These are phyloP conservation scores for Chalara sp. DNA, from an alignment of 2,329 filamentous ascomycete species.

Conservation along the genomic window DNA sequence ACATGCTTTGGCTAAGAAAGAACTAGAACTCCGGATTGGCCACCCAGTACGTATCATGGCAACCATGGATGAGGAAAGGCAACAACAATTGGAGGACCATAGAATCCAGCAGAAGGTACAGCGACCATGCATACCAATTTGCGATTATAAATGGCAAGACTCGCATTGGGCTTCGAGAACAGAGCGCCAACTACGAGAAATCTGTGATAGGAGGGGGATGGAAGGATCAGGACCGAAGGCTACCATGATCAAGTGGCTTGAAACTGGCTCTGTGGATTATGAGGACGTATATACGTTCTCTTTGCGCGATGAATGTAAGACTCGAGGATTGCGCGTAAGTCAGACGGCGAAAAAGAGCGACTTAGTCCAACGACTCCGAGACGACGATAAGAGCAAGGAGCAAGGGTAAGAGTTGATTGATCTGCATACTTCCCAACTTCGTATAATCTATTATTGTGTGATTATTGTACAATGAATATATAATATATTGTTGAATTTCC, in stretches of 20 bases:
- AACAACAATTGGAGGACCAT: neutral
- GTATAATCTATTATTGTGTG: too few species aligned
- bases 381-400: slow-evolving; percentile 8
- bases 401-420: neutral
- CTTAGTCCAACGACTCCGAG: slow-evolving; percentile 4
- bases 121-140: neutral
- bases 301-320: slow-evolving; percentile 5
- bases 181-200: slow-evolving; percentile 8
- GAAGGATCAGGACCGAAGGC: slow-evolving; percentile 11
- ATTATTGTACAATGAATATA: too few species aligned
- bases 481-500: too few species aligned
- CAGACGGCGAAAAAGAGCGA: slow-evolving; percentile 10
- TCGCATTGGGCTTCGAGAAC: slow-evolving; percentile 15
- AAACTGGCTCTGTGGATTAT: slow-evolving; percentile 13
- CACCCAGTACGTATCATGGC: slow-evolving; percentile 4
- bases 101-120: neutral
- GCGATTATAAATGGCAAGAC: slow-evolving; percentile 14
- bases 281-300: slow-evolving; percentile 10
- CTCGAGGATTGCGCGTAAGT: slow-evolving; percentile 6
- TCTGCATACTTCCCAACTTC: too few species aligned
- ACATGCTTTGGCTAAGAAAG: neutral
- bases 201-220: slow-evolving; percentile 10
- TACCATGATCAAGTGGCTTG: slow-evolving; percentile 16
- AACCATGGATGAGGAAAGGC: neutral
- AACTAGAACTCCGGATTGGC: slow-evolving; percentile 11